Percentiles rank a stretch among this genome's conserved stretches.
phyloP scores from a whole-genome alignment of 1,139 yeast genomes.

The Magnusiomyces magnusii region DNA sequence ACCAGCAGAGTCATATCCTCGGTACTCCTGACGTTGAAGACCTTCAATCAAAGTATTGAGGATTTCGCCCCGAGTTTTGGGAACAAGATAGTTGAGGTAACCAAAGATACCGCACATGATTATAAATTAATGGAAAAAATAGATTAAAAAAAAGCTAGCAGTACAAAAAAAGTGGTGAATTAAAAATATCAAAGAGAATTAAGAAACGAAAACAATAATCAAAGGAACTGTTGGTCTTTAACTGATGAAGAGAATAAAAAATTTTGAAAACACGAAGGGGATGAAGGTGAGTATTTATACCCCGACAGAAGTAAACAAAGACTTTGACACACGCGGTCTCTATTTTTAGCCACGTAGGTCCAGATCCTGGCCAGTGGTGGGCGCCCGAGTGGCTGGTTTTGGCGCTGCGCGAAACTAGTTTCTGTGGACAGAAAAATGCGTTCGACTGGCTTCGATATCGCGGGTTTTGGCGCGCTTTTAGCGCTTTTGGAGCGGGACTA shows the following conservation, averaged over 20 bases:
- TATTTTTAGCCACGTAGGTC: background rate
- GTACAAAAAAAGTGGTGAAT: too few species aligned
- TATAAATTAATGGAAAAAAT: background rate
- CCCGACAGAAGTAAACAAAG: background rate
- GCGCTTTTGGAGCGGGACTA: too few species aligned
- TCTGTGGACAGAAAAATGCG: too few species aligned
- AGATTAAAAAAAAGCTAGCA: slow-evolving; percentile 13
- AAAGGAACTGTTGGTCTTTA: slow-evolving; percentile 16
- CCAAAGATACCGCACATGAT: slow-evolving; percentile 85
- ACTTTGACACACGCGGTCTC: background rate
- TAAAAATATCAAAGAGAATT: too few species aligned
- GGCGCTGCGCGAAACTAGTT: too few species aligned
- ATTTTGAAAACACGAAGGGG: slow-evolving; percentile 20
- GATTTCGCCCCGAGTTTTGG: slow-evolving; percentile 86
- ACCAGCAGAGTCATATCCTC: slow-evolving; percentile 98
- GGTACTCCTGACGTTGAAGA: slow-evolving; percentile 85
- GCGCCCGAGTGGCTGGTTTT: slow-evolving; percentile 1
- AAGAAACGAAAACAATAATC: slow-evolving; percentile 17
- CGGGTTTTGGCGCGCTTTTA: too few species aligned
- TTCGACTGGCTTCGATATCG: too few species aligned
- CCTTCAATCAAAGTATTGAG: slow-evolving; percentile 86
- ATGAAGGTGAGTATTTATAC: slow-evolving; percentile 12
- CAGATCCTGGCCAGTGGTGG: background rate
- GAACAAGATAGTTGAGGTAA: slow-evolving; percentile 91
- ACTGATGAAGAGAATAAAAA: slow-evolving; percentile 20